Percentiles rank a stretch among this genome's conserved stretches.
phyloP scores from a whole-genome alignment of 1,284 basidiomycete genomes.

The Ustilago crameri region DNA sequence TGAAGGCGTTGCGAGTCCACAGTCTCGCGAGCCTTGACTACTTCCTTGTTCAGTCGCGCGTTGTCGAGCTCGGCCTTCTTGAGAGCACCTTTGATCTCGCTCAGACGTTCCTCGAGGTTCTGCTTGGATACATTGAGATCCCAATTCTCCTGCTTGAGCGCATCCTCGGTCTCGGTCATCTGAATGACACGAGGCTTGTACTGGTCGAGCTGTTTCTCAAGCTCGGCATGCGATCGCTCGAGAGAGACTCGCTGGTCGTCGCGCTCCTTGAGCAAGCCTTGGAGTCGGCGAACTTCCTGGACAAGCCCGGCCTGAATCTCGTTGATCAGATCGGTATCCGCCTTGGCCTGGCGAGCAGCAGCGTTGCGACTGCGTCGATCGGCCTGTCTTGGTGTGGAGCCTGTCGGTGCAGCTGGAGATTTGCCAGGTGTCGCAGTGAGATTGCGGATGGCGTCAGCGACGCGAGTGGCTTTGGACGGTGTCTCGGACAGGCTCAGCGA shows the following conservation, averaged over 20 bases:
- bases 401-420: conserved; percentile 28
- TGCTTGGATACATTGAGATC: conserved; percentile 93
- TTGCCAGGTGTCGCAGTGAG: conserved; percentile 43
- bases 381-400: conserved; percentile 44
- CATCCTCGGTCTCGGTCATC: conserved; percentile 69
- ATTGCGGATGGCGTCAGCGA: conserved; percentile 42
- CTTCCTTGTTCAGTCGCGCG: conserved; percentile 80
- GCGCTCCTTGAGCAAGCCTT: conserved; percentile 55
- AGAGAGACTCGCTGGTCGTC: conserved; percentile 53
- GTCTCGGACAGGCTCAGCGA: conserved; percentile 28
- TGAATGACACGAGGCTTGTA: conserved; percentile 60
- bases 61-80: conserved; percentile 84
- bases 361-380: conserved; percentile 59
- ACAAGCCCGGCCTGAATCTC: conserved; percentile 60
- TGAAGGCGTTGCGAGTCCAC: conserved; percentile 88
- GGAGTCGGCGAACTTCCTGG: conserved; percentile 56
- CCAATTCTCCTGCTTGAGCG: conserved; percentile 98
- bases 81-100: conserved; percentile 76
- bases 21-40: conserved; percentile 79
- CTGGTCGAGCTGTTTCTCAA: conserved; percentile 57
- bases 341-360: conserved; percentile 52
- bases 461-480: conserved; percentile 45
- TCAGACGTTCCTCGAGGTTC: conserved; percentile 80
- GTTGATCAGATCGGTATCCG: conserved; percentile 58
- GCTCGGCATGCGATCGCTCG: conserved; percentile 46